These are phyloP conservation scores for Linnemannia schmuckeri DNA, from an alignment of 192 early-diverging fungal genomes.

Conservation along the genomic window DNA sequence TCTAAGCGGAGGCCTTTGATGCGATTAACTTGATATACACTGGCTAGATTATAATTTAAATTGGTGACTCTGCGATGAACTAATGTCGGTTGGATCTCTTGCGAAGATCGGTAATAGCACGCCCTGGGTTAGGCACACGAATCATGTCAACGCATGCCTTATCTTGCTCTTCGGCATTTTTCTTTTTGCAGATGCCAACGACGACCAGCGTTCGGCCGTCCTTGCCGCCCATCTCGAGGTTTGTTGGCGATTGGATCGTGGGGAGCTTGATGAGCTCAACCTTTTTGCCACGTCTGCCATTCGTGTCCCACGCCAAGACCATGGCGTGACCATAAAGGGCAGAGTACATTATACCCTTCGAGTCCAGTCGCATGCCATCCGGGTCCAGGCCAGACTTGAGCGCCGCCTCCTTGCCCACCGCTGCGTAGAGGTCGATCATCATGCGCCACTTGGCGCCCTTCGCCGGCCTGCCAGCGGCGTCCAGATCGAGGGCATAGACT, in stretches of 20 bases:
- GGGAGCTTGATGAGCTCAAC: conserved; percentile 20
- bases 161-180: conserved; percentile 13
- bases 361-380: conserved; percentile 31
- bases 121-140: conserved; percentile 26
- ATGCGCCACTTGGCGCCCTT: conserved; percentile 26
- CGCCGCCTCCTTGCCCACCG: conserved; percentile 15
- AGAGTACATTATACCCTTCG: conserved; percentile 32
- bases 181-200: conserved; percentile 26
- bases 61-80: not conserved
- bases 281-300: conserved; percentile 20
- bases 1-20: conserved; percentile 1
- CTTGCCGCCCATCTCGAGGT: conserved; percentile 29
- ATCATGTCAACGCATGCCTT: conserved; percentile 27
- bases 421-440: conserved; percentile 22
- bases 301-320: conserved; percentile 31
- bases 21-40: not conserved
- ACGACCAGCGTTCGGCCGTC: conserved; percentile 26
- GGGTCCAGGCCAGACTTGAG: conserved; percentile 21
- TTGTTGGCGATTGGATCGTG: conserved; percentile 25
- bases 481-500: conserved; percentile 25
- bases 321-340: conserved; percentile 17
- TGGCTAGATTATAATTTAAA: conserved; percentile 3
- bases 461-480: conserved; percentile 9
- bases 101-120: conserved; percentile 29
- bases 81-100: conserved; percentile 11